Evolutionary conservation across 805 yeast species (phyloP), one percentile per base, ranked within the genome.

Genomic region (Komagataella mondaviorum): DNA sequence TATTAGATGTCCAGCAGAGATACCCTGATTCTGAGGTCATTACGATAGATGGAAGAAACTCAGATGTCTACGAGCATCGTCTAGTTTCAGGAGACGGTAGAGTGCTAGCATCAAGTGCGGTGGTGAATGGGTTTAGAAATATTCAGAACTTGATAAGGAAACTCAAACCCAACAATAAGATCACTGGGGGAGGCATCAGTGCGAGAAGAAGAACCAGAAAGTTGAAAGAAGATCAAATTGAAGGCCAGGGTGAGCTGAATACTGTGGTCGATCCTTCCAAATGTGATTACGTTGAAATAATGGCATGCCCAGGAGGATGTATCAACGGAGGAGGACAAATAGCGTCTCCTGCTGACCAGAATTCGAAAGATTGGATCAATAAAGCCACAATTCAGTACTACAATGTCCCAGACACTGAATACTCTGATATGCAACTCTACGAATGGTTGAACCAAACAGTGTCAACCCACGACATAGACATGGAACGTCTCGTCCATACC

Each of bases 241-340:
- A 73, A 69, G 2, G 73, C 75, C 5, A 60, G 78, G 53, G 51
- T 49, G 46, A 17, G 14, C 24, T 10, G 6, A 56, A 52, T 16
- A 55, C 55, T 10, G 69, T 57, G 1, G 81, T 81, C 0, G 90
- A 86, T 53, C 85, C 91, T 0, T 65, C 77, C 36, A 71, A 69
- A 45, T 82, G 86, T 57, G 93, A 88, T 55, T 87, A 85, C 57
- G 86, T 91, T 5, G 99, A 93, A 60, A 85, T 93, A 47, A 91
- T 89, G 96, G 99, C 99, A 0, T 93, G 99, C 64, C 99, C 99
- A 5, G 89, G 88, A 24, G 99, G 99, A 1, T 93, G 98, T 61
- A 86, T 90, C 52, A 93, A 91, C 60, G 99, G 99, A 8, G 98
- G 99, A 20, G 99, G 99, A 0, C 90, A 89, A 59, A 76, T 88